Evolutionary conservation across 2,329 filamentous ascomycete genomes (phyloP).

Genomic region (Talaromyces sp.): DNA sequence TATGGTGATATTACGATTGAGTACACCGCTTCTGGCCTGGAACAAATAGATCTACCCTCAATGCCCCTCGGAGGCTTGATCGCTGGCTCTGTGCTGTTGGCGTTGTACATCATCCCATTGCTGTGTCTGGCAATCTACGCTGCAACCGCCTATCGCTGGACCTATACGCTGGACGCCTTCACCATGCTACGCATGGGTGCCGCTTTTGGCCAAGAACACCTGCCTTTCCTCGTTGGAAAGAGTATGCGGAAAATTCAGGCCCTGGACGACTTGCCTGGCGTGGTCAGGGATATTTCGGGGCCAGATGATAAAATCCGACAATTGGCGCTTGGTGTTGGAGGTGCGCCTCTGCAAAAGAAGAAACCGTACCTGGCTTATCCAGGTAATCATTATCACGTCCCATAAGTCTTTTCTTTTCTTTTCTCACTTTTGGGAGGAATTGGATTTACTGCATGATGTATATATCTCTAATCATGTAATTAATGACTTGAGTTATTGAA

Average conservation of each 20-base stretch:
- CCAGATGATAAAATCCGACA: slow-evolving; percentile 6
- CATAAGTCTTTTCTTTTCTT: not conserved
- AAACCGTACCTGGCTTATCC: slow-evolving; percentile 7
- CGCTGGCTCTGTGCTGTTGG: slow-evolving; percentile 2
- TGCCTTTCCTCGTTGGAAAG: slow-evolving; percentile 3
- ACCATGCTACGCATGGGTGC: slow-evolving; percentile 9
- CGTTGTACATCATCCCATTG: slow-evolving; percentile 5
- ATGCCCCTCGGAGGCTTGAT: not conserved
- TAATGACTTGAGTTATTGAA: too few species aligned
- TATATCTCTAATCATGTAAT: not conserved
- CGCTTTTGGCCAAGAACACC: slow-evolving; percentile 1
- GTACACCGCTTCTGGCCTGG: not conserved
- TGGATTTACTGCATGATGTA: not conserved
- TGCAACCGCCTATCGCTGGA: slow-evolving; percentile 1
- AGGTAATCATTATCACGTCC: slow-evolving; percentile 4
- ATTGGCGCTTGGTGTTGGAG: slow-evolving; percentile 4
- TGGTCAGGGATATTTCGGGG: slow-evolving; percentile 6
- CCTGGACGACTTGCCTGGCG: slow-evolving; percentile 2
- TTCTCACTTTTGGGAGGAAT: not conserved
- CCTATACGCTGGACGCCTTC: slow-evolving; percentile 3
- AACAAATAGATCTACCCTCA: slow-evolving; percentile 1
- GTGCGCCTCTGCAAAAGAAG: not conserved
- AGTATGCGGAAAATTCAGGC: not conserved
- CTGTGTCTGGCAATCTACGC: slow-evolving; percentile 4
- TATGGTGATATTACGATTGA: not conserved